Base-by-base conservation (phyloP, 2,329 filamentous ascomycete genomes). In the Pestalotiopsis sp. region DNA sequence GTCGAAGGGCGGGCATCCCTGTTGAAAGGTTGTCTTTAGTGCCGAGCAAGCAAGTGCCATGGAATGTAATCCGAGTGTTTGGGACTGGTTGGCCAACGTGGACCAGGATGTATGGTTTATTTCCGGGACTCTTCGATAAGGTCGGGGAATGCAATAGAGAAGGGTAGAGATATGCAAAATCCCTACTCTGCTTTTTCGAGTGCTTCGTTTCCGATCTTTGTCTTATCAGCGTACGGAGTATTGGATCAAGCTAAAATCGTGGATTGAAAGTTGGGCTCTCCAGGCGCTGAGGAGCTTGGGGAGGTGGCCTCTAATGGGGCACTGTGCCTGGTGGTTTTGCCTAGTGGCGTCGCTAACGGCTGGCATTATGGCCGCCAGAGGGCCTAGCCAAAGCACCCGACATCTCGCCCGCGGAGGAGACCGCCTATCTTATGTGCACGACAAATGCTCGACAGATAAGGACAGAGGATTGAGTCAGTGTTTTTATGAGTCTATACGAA, bases 61-160 rank as follows among this genome's bases (percentile, higher is more conserved):
- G 59, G 14, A 41, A 6, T 41, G 59, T 23, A 62, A 62, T 62
- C 31, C 59, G n/a, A 62, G 12, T 25, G 59, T 20, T 17, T 62
- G 59, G 59, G 31, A 62, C 59, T 62, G 59, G 59, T 36, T 36
- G 31, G 36, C 23, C 59, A 36, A 62, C 6, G 13, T 20, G 27
- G 59, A 23, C 31, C 12, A 59, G 27, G 31, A 38, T 62, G 23
- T 27, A 6, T 62, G 59, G 31, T 14, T 52, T 65, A 65, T 65
- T 65, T 20, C 62, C 41, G 62, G 62, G 17, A 52, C 20, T n/a
- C 13, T 39, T 23, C 9, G 23, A 65, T 65, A 65, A 65, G 62
- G 20, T 20, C 14, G n/a, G 4, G 5, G 11, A 6, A 62, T 39
- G 27, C 59, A 36, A n/a, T 25, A 14, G 14, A 27, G 57, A n/a